These are phyloP conservation scores for Coccomyxa subellipsoidea DNA, from an alignment of 163 green algal species.

Conservation along the genomic window DNA sequence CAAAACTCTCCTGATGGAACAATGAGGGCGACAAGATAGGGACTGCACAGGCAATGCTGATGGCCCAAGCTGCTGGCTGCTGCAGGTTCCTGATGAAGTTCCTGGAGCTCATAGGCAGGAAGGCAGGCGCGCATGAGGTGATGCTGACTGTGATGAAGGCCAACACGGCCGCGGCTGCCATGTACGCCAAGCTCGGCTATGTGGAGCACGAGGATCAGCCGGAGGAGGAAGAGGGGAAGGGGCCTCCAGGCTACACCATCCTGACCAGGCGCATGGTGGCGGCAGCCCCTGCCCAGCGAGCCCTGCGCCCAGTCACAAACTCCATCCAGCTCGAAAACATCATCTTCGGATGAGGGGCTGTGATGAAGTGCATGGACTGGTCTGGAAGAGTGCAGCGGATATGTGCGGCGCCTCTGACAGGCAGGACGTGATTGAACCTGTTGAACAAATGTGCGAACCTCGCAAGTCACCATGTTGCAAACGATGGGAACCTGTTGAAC, in stretches of 20 bases:
- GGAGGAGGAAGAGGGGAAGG: background rate
- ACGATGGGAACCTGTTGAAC: too few species aligned
- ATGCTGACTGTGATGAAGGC: conserved; percentile 46
- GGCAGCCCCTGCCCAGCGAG: background rate
- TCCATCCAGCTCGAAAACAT: conserved; percentile 5
- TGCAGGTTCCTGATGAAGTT: conserved; percentile 48
- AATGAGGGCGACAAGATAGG: too few species aligned
- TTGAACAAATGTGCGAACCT: too few species aligned
- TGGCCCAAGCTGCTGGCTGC: background rate
- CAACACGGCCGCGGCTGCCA: conserved; percentile 24
- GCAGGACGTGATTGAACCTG: too few species aligned
- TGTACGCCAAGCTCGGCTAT: conserved; percentile 40
- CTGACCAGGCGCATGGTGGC: background rate
- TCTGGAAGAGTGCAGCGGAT: too few species aligned
- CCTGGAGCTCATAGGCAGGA: conserved; percentile 48
- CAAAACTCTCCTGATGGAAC: too few species aligned
- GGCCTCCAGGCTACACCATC: background rate
- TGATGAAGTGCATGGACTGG: too few species aligned
- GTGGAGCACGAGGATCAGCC: background rate
- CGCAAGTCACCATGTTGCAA: too few species aligned
- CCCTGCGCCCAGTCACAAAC: background rate
- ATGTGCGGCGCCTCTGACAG: too few species aligned
- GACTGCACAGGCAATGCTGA: background rate
- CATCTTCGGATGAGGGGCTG: background rate
- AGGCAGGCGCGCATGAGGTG: conserved; percentile 12